These are phyloP conservation scores for Phanerochaete sordida DNA, from an alignment of 768 basidiomycete genomes.

Conservation along the genomic window DNA sequence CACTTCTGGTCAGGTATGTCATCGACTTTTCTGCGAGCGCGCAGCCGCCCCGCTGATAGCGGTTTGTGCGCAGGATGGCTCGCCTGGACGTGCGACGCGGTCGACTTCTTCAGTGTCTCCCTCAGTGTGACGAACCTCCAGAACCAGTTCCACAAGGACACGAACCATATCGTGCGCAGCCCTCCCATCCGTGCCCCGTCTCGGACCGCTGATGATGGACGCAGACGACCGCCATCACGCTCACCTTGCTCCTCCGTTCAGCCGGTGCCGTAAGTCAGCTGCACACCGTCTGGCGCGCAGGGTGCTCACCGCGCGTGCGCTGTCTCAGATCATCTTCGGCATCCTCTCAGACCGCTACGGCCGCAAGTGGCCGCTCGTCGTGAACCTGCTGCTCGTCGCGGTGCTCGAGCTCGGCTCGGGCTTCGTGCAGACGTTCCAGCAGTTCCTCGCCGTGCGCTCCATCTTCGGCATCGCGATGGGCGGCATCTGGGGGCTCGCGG, in stretches of 20 bases:
- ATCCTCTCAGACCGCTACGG: slow-evolving; percentile 86
- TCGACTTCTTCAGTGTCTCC: slow-evolving; percentile 83
- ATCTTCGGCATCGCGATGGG: slow-evolving; percentile 90
- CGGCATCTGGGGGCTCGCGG: slow-evolving; percentile 83
- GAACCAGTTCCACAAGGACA: slow-evolving; percentile 42
- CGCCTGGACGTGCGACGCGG: slow-evolving; percentile 84
- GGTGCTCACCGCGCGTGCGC: background rate
- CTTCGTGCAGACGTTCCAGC: slow-evolving; percentile 70
- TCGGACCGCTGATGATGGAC: slow-evolving; percentile 6
- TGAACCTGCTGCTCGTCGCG: slow-evolving; percentile 68
- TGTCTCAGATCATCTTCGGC: slow-evolving; percentile 62
- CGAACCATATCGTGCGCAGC: slow-evolving; percentile 40
- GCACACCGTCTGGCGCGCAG: background rate
- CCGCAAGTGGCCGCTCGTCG: slow-evolving; percentile 88
- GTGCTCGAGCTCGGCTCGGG: slow-evolving; percentile 76
- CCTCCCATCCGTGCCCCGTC: background rate
- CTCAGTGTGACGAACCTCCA: slow-evolving; percentile 48
- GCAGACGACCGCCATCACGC: slow-evolving; percentile 78
- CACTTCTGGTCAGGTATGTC: slow-evolving; percentile 49
- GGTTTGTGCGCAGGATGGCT: slow-evolving; percentile 51
- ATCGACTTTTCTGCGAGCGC: background rate
- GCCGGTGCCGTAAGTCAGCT: slow-evolving; percentile 53
- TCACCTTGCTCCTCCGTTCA: slow-evolving; percentile 90
- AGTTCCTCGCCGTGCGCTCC: slow-evolving; percentile 80
- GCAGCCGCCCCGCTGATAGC: slow-evolving; percentile 5